A percentile compares a stretch with the other conserved stretches of the same genome.
Evolutionary conservation across 164 flowering plant species (phyloP).

Genomic region (Dillenia turbinata): DNA sequence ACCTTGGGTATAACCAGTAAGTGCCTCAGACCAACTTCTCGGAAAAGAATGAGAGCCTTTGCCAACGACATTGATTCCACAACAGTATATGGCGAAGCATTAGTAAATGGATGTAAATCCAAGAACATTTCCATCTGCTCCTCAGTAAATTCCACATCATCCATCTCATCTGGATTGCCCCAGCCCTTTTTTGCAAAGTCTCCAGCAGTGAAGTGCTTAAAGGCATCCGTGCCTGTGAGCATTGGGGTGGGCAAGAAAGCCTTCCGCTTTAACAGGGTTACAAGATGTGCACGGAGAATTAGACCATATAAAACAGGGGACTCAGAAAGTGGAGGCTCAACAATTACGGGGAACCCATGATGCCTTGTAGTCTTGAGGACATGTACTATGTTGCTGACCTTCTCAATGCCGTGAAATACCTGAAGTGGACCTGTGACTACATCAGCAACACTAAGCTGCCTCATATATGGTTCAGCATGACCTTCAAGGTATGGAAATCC

Average conservation of each 20-base stretch:
- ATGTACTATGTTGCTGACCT: slow-evolving; percentile 67
- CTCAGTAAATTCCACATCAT: slow-evolving; percentile 53
- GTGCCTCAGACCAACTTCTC: slow-evolving; percentile 87
- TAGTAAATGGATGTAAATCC: slow-evolving; percentile 83
- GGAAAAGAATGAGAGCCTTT: slow-evolving; percentile 76
- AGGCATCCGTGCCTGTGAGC: slow-evolving; percentile 24
- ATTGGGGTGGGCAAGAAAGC: slow-evolving; percentile 37
- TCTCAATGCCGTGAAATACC: slow-evolving; percentile 69
- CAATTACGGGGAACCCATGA: slow-evolving; percentile 87
- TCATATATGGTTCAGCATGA: slow-evolving; percentile 92
- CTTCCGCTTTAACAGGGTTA: slow-evolving; percentile 61
- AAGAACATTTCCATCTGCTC: slow-evolving; percentile 93
- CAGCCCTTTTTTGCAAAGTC: slow-evolving; percentile 87
- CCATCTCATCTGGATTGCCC: slow-evolving; percentile 44
- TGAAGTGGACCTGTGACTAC: slow-evolving; percentile 78
- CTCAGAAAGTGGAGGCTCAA: slow-evolving; percentile 55
- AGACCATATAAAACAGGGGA: slow-evolving; percentile 61
- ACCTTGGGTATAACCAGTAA: slow-evolving; percentile 75
- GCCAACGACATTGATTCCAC: slow-evolving; percentile 93
- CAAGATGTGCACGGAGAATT: slow-evolving; percentile 70
- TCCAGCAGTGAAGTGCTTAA: slow-evolving; percentile 35
- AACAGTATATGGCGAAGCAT: slow-evolving; percentile 86
- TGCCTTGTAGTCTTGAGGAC: slow-evolving; percentile 63
- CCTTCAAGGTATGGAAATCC: slow-evolving; percentile 81
- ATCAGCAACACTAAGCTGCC: slow-evolving; percentile 71